Evolutionary conservation across 2,329 filamentous ascomycete species (phyloP).

Genomic region (Xylariaceae sp.): DNA sequence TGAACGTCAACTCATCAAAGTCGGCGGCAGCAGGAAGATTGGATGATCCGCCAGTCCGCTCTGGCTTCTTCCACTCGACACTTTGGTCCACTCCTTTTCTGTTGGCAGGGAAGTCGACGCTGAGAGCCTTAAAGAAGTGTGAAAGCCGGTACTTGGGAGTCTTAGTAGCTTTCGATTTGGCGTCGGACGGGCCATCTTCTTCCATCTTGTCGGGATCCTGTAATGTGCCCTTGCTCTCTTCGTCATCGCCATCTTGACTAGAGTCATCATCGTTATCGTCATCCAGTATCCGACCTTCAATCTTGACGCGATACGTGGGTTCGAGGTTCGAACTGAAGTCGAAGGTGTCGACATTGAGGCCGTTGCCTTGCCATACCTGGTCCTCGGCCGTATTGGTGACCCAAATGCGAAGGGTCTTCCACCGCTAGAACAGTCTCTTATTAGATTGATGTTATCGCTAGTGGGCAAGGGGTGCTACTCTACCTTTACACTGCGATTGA

Average conservation of each 20-base stretch:
- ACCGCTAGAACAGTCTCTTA: slow-evolving; percentile 47
- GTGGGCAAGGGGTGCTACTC: slow-evolving; percentile 7
- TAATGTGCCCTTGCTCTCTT: slow-evolving; percentile 41
- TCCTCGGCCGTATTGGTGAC: slow-evolving; percentile 92
- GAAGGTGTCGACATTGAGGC: slow-evolving; percentile 67
- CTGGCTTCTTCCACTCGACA: slow-evolving; percentile 87
- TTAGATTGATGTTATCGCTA: slow-evolving; percentile 7
- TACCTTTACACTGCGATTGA: slow-evolving; percentile 69
- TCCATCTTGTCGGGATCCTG: slow-evolving; percentile 54
- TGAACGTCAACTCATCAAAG: slow-evolving; percentile 89
- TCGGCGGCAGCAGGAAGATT: slow-evolving; percentile 64
- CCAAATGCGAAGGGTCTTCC: slow-evolving; percentile 86
- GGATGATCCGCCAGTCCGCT: slow-evolving; percentile 45
- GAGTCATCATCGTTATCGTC: slow-evolving; percentile 59
- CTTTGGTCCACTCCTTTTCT: slow-evolving; percentile 52
- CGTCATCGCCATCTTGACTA: slow-evolving; percentile 46
- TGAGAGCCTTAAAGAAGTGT: slow-evolving; percentile 78
- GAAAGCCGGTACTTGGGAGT: slow-evolving; percentile 57
- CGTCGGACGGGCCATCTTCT: slow-evolving; percentile 41
- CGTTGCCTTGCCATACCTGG: slow-evolving; percentile 82
- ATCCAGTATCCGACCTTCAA: slow-evolving; percentile 80
- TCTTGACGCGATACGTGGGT: slow-evolving; percentile 83
- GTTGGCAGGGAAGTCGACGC: slow-evolving; percentile 66
- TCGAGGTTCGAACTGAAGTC: slow-evolving; percentile 76
- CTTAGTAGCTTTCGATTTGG: slow-evolving; percentile 34